Percentiles rank a stretch among this genome's conserved stretches.
phyloP scores from a whole-genome alignment of 768 basidiomycete genomes.

The Kwoniella sp. region DNA sequence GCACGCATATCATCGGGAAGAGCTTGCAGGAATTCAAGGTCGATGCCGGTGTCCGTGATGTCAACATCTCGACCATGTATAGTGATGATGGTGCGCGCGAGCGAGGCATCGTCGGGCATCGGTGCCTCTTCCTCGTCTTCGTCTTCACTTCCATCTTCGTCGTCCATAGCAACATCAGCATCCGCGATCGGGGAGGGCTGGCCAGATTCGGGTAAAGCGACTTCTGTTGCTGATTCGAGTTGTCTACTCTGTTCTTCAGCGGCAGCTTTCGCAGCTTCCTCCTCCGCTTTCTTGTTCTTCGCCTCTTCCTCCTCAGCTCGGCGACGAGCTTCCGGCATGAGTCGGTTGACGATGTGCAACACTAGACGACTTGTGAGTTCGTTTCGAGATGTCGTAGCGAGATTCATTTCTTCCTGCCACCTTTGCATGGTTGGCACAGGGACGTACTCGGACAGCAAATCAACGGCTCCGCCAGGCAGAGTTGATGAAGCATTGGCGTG shows the following conservation, averaged over 20 bases:
- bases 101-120: constrained; percentile 28
- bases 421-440: constrained; percentile 79
- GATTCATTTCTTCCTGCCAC: constrained; percentile 86
- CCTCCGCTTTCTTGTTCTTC: constrained; percentile 52
- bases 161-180: constrained; percentile 27
- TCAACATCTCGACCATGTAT: constrained; percentile 92
- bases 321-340: constrained; percentile 73
- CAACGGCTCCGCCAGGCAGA: neutral
- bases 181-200: constrained; percentile 12
- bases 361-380: constrained; percentile 69
- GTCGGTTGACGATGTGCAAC: constrained; percentile 70
- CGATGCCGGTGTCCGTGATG: constrained; percentile 98
- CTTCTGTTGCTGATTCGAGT: constrained; percentile 21
- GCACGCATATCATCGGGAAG: constrained; percentile 98
- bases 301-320: constrained; percentile 61
- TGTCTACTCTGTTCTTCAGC: constrained; percentile 50
- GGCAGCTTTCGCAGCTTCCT: constrained; percentile 55
- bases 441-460: constrained; percentile 59
- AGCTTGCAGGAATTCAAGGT: constrained; percentile 95
- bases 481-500: neutral
- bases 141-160: neutral
- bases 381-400: constrained; percentile 71
- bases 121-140: neutral
- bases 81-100: constrained; percentile 68
- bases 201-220: constrained; percentile 29